Conservation (phyloP, 257 asterid species). For the Solanum pennellii region DNA sequence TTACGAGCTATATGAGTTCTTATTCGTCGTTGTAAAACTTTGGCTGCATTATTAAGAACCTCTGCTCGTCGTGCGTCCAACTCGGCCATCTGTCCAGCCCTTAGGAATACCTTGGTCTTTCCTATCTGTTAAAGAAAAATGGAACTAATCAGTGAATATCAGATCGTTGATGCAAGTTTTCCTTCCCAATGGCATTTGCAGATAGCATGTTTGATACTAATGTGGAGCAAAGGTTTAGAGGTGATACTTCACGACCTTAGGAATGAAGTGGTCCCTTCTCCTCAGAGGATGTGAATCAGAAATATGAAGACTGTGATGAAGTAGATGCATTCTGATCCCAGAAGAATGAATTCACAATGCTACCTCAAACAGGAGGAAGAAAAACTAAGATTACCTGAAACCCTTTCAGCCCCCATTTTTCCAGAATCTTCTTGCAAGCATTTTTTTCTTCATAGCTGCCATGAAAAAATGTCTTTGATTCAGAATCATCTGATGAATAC, state of each 20-base stretch:
- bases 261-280: background rate
- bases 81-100: constrained; percentile 99
- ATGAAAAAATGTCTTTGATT: constrained; percentile 11
- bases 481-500: constrained; percentile 5
- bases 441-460: constrained; percentile 79
- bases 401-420: constrained; percentile 78
- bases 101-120: constrained; percentile 89
- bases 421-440: constrained; percentile 77
- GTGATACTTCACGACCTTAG: background rate
- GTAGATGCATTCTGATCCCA: background rate
- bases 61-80: constrained; percentile 91
- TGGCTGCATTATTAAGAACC: constrained; percentile 83
- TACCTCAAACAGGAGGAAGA: background rate
- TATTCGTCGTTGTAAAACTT: constrained; percentile 66
- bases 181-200: background rate
- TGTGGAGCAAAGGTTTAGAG: background rate
- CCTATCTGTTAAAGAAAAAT: constrained; percentile 52
- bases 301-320: background rate
- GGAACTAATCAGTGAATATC: background rate
- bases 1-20: constrained; percentile 75
- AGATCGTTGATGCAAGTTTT: background rate
- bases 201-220: background rate
- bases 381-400: constrained; percentile 56
- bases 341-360: background rate
- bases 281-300: background rate